Evolutionary conservation across 129 eudicot genomes (phyloP).

Genomic region (Lonicera japonica): DNA sequence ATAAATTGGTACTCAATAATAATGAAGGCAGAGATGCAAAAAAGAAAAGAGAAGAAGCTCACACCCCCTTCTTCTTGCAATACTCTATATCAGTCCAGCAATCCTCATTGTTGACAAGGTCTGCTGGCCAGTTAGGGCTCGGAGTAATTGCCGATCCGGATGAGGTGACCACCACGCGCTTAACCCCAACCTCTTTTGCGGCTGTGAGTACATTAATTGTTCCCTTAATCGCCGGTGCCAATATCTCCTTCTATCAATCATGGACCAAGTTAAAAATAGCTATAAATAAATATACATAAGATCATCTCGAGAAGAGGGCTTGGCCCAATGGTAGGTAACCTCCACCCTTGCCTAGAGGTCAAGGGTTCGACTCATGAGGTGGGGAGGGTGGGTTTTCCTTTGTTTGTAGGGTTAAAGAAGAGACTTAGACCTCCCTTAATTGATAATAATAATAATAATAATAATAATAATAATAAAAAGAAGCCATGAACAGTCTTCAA

Average conservation of each 20-base stretch:
- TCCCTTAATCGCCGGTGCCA: slow-evolving; percentile 85
- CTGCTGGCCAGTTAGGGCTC: slow-evolving; percentile 76
- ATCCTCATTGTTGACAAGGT: slow-evolving; percentile 59
- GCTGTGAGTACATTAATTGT: slow-evolving; percentile 84
- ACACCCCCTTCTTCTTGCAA: slow-evolving; percentile 78
- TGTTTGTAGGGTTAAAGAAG: no score
- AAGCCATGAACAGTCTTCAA: no score
- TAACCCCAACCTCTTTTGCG: slow-evolving; percentile 70
- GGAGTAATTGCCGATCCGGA: slow-evolving; percentile 75
- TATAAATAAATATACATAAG: no score
- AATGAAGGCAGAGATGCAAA: neutral
- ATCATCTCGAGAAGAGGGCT: no score
- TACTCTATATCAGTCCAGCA: slow-evolving; percentile 94
- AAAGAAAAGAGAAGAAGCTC: neutral
- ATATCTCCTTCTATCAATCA: slow-evolving; percentile 46
- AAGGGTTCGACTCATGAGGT: no score
- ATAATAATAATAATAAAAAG: no score
- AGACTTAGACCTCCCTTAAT: no score
- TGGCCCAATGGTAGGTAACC: no score
- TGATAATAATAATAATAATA: no score
- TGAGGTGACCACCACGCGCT: slow-evolving; percentile 92
- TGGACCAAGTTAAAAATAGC: neutral
- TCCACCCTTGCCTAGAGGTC: no score
- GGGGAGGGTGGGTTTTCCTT: no score
- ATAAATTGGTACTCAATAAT: no score